Conservation (phyloP, 345 rosid species). For the Streptanthus diversifolius region DNA sequence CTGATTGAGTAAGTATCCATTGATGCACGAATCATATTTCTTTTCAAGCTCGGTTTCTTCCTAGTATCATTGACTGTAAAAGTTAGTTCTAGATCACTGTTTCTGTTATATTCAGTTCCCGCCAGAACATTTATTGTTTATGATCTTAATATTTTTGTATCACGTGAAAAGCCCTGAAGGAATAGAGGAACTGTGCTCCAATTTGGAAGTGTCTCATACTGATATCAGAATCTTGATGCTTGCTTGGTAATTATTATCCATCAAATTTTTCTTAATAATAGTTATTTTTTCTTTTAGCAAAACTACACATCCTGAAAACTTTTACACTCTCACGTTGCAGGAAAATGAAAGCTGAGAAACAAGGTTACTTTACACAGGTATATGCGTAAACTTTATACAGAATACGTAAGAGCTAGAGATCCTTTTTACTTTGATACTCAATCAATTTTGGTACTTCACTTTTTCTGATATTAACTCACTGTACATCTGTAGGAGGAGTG, state of each 20-base stretch:
- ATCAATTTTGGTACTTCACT: neutral
- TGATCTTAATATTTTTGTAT: neutral
- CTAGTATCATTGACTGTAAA: neutral
- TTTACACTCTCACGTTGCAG: slow-evolving; percentile 37
- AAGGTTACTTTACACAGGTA: slow-evolving; percentile 91
- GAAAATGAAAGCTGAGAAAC: slow-evolving; percentile 97
- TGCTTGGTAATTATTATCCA: slow-evolving; percentile 65
- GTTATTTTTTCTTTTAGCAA: neutral
- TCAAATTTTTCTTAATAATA: neutral
- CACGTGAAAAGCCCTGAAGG: slow-evolving; percentile 82
- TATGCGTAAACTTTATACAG: neutral
- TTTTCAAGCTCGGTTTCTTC: neutral
- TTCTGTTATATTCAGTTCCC: neutral
- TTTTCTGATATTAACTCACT: neutral
- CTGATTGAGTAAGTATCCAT: slow-evolving; percentile 74
- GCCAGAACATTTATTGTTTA: neutral
- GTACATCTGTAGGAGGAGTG: slow-evolving; percentile 70
- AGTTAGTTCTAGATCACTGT: neutral
- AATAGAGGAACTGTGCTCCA: slow-evolving; percentile 80
- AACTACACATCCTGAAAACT: slow-evolving; percentile 1
- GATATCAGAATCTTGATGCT: slow-evolving; percentile 96
- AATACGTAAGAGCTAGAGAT: neutral
- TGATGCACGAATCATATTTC: neutral
- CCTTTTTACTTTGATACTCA: neutral
- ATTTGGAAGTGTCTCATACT: slow-evolving; percentile 81